Evolutionary conservation across 2,329 filamentous ascomycete species (phyloP).

Genomic region (Sporothrix protearum): DNA sequence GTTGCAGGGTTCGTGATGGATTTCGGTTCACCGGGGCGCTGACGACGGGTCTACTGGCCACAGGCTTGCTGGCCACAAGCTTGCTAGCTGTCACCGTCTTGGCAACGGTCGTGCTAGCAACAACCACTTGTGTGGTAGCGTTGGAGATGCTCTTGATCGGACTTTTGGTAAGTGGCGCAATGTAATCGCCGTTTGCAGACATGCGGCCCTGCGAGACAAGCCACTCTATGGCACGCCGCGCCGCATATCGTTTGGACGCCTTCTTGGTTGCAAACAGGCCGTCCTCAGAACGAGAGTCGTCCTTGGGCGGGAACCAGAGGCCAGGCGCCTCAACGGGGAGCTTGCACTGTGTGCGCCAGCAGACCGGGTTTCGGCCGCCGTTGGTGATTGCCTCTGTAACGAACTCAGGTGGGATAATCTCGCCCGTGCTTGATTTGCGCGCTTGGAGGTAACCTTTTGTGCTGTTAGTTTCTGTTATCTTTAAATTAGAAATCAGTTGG

Average conservation of each 20-base stretch:
- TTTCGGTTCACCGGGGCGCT: background rate
- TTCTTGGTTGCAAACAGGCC: constrained; percentile 46
- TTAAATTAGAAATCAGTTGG: no score
- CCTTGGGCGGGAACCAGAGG: constrained; percentile 30
- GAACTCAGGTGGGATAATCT: constrained; percentile 27
- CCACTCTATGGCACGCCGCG: constrained; percentile 46
- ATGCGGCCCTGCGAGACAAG: constrained; percentile 36
- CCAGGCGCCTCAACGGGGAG: constrained; percentile 30
- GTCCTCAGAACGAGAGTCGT: constrained; percentile 33
- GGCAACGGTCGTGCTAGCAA: background rate
- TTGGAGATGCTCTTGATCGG: background rate
- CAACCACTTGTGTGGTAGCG: background rate
- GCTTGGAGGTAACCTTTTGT: constrained; percentile 34
- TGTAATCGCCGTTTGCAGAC: constrained; percentile 29
- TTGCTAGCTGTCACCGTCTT: background rate
- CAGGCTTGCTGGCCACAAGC: background rate
- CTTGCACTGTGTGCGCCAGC: constrained; percentile 32
- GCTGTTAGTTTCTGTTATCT: background rate
- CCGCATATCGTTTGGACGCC: constrained; percentile 53
- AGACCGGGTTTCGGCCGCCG: constrained; percentile 15
- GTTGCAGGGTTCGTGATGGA: background rate
- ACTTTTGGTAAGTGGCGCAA: background rate
- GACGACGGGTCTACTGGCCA: background rate
- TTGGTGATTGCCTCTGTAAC: constrained; percentile 25
- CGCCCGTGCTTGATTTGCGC: constrained; percentile 19